These are phyloP conservation scores for Cylindrotheca fusiformis DNA, from an alignment of 108 stramenopile species.

Conservation along the genomic window DNA sequence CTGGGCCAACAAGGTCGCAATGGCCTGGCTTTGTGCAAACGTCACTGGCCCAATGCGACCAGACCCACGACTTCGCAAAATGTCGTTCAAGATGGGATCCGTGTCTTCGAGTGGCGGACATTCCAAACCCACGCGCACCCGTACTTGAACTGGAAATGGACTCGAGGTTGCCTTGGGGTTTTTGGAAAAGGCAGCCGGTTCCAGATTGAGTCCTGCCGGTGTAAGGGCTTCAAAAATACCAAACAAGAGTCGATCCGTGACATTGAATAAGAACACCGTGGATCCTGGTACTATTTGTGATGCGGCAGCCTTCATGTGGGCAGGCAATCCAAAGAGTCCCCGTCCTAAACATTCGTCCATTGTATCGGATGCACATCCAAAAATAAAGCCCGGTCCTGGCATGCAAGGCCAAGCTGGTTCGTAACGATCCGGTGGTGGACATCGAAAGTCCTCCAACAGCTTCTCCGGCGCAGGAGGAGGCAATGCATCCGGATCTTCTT, in stretches of 20 bases:
- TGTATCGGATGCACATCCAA: constrained; percentile 83
- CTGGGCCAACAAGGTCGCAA: constrained; percentile 70
- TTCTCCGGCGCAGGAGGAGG: constrained; percentile 66
- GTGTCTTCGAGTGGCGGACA: constrained; percentile 87
- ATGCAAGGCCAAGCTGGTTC: constrained; percentile 76
- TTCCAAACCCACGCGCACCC: constrained; percentile 77
- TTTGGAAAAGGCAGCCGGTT: constrained; percentile 84
- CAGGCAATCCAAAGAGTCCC: constrained; percentile 86
- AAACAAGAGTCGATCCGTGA: constrained; percentile 80
- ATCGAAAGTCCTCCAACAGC: constrained; percentile 72
- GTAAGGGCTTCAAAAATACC: constrained; percentile 91
- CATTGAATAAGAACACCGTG: constrained; percentile 85
- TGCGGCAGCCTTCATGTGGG: constrained; percentile 84
- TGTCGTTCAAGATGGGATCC: constrained; percentile 77
- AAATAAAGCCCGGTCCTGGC: constrained; percentile 86
- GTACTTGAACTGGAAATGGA: constrained; percentile 86
- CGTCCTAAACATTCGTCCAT: constrained; percentile 88
- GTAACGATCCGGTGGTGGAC: constrained; percentile 44
- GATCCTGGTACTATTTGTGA: constrained; percentile 72
- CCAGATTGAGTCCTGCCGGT: constrained; percentile 70
- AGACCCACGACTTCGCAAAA: constrained; percentile 69
- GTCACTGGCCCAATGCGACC: constrained; percentile 81
- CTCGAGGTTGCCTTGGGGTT: constrained; percentile 82
- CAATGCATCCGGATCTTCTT: constrained; percentile 22
- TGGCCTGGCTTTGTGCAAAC: constrained; percentile 74